Conservation (phyloP, 169 alveolate genomes). For the Eimeria acervulina region DNA sequence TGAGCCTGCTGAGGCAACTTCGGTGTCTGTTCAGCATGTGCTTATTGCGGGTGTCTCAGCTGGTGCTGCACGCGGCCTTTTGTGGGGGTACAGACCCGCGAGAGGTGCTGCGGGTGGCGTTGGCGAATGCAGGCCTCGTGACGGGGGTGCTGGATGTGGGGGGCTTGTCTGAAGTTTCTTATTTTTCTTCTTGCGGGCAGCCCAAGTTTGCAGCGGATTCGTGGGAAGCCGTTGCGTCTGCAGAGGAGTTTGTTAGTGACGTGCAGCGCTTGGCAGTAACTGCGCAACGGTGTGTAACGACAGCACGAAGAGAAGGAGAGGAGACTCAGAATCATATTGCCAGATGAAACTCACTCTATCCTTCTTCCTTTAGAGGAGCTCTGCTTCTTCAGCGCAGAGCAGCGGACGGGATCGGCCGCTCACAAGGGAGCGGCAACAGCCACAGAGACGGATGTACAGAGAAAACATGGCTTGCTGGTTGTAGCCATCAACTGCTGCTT, state of each 20-base stretch:
- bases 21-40: neutral
- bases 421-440: neutral
- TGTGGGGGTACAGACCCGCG: neutral
- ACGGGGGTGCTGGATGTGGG: slow-evolving; percentile 11
- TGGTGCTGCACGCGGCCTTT: slow-evolving; percentile 53
- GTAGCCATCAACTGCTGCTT: neutral
- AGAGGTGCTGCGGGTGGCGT: slow-evolving; percentile 39
- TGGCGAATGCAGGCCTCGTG: slow-evolving; percentile 41
- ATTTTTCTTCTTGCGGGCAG: neutral
- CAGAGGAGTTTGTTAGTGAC: slow-evolving; percentile 57
- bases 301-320: neutral
- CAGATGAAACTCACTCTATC: neutral
- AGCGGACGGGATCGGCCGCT: neutral
- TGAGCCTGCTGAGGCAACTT: neutral
- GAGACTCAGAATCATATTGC: neutral
- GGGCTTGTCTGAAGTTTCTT: neutral
- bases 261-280: slow-evolving; percentile 26
- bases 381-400: neutral
- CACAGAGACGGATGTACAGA: neutral
- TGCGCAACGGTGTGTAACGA: neutral
- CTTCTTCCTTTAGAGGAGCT: no score
- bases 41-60: neutral
- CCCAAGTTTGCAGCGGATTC: neutral
- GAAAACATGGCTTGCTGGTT: neutral
- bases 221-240: slow-evolving; percentile 40